These are phyloP conservation scores for Metschnikowia noctiluminum DNA, from an alignment of 805 yeast genomes.

Conservation along the genomic window DNA sequence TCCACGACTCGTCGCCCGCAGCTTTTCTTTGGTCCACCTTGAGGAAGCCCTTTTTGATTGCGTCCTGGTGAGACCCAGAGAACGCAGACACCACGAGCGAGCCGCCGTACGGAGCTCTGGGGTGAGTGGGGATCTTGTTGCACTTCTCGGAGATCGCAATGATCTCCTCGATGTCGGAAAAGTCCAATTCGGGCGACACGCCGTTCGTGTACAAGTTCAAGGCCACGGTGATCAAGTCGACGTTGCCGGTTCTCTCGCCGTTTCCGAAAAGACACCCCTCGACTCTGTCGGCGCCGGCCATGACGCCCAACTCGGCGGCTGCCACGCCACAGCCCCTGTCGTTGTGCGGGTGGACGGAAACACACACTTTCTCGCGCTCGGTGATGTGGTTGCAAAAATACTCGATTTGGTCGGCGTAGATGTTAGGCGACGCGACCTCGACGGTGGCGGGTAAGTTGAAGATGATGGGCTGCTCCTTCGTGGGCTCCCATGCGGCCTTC, in stretches of 20 bases:
- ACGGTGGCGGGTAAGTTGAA: conserved; percentile 82
- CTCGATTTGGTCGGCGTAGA: conserved; percentile 79
- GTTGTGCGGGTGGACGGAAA: conserved; percentile 73
- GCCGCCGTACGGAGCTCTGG: conserved; percentile 81
- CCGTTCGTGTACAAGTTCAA: conserved; percentile 78
- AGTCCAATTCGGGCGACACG: conserved; percentile 66
- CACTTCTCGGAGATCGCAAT: conserved; percentile 72
- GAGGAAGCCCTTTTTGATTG: conserved; percentile 63
- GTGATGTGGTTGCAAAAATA: conserved; percentile 64
- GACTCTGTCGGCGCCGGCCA: conserved; percentile 85
- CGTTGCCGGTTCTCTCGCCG: conserved; percentile 85
- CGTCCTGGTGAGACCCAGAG: conserved; percentile 72
- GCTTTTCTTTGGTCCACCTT: conserved; percentile 53
- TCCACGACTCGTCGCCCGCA: conserved; percentile 48
- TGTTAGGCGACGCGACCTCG: conserved; percentile 71
- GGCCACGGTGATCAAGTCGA: conserved; percentile 72
- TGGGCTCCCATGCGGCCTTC: conserved; percentile 74
- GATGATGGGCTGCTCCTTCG: conserved; percentile 68
- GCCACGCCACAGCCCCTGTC: conserved; percentile 86
- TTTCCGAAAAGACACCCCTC: conserved; percentile 82
- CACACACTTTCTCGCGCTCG: conserved; percentile 67
- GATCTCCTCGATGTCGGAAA: conserved; percentile 62
- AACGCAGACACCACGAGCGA: conserved; percentile 76
- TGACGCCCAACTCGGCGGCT: conserved; percentile 69
- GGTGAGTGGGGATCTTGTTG: conserved; percentile 70